Evolutionary conservation across 345 rosid genomes (phyloP).

Genomic region (Arabis alpina): DNA sequence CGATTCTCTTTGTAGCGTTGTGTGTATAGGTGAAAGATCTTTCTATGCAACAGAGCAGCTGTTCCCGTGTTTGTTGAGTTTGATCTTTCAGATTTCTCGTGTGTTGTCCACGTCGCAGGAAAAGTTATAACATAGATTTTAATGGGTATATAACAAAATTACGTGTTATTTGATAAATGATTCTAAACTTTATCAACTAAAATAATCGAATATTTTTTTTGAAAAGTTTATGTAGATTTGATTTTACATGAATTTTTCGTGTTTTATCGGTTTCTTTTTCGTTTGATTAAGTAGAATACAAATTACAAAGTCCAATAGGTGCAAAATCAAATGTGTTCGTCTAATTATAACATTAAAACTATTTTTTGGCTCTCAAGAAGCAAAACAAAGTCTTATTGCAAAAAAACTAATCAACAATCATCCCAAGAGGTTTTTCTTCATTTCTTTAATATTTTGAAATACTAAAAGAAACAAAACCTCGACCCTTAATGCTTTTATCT

Average conservation of each 20-base stretch:
- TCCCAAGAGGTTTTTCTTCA: too few relatives aligned
- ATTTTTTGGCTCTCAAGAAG: constrained; percentile 1
- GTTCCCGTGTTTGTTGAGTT: constrained; percentile 27
- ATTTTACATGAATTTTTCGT: too few relatives aligned
- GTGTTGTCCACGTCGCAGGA: constrained; percentile 24
- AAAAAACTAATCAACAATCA: background rate
- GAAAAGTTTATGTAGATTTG: too few relatives aligned
- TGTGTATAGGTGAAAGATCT: constrained; percentile 16
- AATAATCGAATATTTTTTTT: too few relatives aligned
- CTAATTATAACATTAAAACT: background rate
- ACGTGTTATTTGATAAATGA: too few relatives aligned
- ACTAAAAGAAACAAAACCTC: background rate
- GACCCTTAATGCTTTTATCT: too few relatives aligned
- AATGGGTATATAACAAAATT: too few relatives aligned
- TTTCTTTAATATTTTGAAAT: too few relatives aligned
- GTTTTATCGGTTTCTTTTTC: too few relatives aligned
- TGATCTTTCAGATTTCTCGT: constrained; percentile 35
- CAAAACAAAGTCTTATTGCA: background rate
- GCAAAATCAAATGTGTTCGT: background rate
- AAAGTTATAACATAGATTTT: background rate
- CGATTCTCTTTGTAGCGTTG: constrained; percentile 19
- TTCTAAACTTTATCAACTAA: too few relatives aligned
- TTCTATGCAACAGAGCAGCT: constrained; percentile 31
- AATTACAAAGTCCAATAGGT: background rate
- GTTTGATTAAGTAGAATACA: background rate